These are phyloP conservation scores for Danielia reshetovae DNA, from an alignment of 805 yeast species.

Conservation along the genomic window DNA sequence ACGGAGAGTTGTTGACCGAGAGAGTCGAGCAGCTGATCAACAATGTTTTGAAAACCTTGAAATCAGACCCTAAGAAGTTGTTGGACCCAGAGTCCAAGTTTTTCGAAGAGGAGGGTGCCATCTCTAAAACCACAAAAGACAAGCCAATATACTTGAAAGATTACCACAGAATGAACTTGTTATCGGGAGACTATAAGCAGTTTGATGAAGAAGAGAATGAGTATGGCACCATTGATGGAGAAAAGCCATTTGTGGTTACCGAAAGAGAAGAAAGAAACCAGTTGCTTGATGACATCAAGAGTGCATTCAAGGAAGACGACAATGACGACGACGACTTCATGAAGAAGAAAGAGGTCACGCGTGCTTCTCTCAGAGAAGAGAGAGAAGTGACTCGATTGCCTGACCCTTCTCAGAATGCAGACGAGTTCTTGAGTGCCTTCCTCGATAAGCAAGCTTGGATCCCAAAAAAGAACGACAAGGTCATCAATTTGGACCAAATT, in stretches of 20 bases:
- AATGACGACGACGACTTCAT: slow-evolving; percentile 47
- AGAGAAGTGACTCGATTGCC: slow-evolving; percentile 48
- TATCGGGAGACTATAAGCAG: slow-evolving; percentile 59
- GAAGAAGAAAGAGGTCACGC: slow-evolving; percentile 47
- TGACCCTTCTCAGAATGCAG: slow-evolving; percentile 52
- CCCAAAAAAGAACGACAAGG: slow-evolving; percentile 63
- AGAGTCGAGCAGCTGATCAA: slow-evolving; percentile 79
- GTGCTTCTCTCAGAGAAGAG: slow-evolving; percentile 17
- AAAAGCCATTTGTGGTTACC: slow-evolving; percentile 69
- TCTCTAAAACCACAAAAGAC: slow-evolving; percentile 12
- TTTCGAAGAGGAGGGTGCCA: slow-evolving; percentile 58
- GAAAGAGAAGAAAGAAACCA: slow-evolving; percentile 72
- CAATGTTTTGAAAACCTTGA: slow-evolving; percentile 67
- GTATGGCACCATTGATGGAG: slow-evolving; percentile 44
- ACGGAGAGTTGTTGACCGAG: slow-evolving; percentile 80
- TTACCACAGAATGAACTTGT: slow-evolving; percentile 79
- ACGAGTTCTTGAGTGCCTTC: slow-evolving; percentile 69
- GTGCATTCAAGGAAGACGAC: slow-evolving; percentile 48
- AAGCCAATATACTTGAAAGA: slow-evolving; percentile 89
- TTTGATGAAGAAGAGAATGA: slow-evolving; percentile 50
- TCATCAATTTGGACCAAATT: slow-evolving; percentile 46
- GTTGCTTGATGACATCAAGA: slow-evolving; percentile 73
- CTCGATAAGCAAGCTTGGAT: slow-evolving; percentile 85
- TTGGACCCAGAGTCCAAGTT: slow-evolving; percentile 69
- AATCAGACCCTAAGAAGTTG: slow-evolving; percentile 59